These are phyloP conservation scores for Emericellopsis atlantica DNA, from an alignment of 2,329 filamentous ascomycete genomes.

Conservation along the genomic window DNA sequence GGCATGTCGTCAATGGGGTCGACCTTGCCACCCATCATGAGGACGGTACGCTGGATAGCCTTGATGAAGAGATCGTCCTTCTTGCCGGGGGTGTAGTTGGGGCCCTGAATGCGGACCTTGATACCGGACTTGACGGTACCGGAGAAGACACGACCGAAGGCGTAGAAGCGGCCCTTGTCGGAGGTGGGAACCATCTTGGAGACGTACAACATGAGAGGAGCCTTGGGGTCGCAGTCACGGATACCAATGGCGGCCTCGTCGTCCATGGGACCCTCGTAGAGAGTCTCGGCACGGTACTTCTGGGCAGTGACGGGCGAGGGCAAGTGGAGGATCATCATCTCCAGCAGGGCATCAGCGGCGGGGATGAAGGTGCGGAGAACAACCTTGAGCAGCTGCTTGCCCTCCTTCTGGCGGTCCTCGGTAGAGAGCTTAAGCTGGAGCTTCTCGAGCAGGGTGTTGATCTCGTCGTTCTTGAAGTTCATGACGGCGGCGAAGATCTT, in stretches of 20 bases:
- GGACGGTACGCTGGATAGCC: constrained; percentile 97
- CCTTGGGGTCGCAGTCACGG: constrained; percentile 96
- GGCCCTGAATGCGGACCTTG: constrained; percentile 99
- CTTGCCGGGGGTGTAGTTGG: constrained; percentile 95
- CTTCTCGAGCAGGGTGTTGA: constrained; percentile 73
- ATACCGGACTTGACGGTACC: constrained; percentile 96
- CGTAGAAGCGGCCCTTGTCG: constrained; percentile 99
- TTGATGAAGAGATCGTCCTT: constrained; percentile 99
- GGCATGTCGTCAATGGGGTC: constrained; percentile 99
- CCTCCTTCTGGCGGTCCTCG: constrained; percentile 88
- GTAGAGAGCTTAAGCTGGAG: constrained; percentile 80
- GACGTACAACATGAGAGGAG: constrained; percentile 98
- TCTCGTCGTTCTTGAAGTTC: constrained; percentile 98
- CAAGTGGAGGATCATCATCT: constrained; percentile 99
- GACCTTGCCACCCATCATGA: constrained; percentile 99
- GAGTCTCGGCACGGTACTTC: constrained; percentile 94
- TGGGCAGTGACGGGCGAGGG: constrained; percentile 93
- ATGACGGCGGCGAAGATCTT: constrained; percentile 93
- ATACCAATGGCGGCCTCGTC: constrained; percentile 92
- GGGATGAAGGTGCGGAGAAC: constrained; percentile 99
- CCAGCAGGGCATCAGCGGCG: constrained; percentile 91
- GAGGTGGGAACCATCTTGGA: constrained; percentile 99
- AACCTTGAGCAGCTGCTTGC: constrained; percentile 95
- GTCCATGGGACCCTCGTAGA: constrained; percentile 94
- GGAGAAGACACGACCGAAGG: constrained; percentile 99